Evolutionary conservation across 2,329 filamentous ascomycete species (phyloP).

Genomic region (Waltergamsia citrina): DNA sequence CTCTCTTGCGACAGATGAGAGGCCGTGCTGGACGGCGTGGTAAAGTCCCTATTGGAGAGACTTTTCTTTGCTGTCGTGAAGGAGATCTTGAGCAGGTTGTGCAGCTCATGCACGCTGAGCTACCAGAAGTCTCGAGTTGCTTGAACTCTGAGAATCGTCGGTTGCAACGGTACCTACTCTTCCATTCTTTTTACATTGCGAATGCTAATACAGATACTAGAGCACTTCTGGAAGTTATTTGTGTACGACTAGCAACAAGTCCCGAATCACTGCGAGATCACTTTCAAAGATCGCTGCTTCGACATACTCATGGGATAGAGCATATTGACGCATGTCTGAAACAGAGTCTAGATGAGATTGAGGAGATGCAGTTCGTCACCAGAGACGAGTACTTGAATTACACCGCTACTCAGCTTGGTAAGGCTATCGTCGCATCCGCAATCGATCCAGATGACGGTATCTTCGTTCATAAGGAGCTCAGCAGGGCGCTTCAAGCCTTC

Average conservation of each 20-base stretch:
- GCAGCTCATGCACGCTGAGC: slow-evolving; percentile 61
- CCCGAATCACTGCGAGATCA: slow-evolving; percentile 58
- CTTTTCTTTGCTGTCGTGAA: slow-evolving; percentile 64
- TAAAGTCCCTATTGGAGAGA: slow-evolving; percentile 69
- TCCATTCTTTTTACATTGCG: background rate
- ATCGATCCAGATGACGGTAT: slow-evolving; percentile 67
- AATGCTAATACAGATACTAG: slow-evolving; percentile 27
- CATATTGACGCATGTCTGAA: slow-evolving; percentile 44
- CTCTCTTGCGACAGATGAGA: slow-evolving; percentile 75
- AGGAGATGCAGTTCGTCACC: slow-evolving; percentile 43
- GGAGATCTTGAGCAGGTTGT: slow-evolving; percentile 60
- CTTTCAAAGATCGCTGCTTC: slow-evolving; percentile 57
- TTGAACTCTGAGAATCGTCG: slow-evolving; percentile 57
- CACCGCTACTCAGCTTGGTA: slow-evolving; percentile 54
- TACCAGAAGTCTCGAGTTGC: slow-evolving; percentile 61
- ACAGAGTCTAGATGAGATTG: slow-evolving; percentile 49
- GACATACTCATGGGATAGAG: slow-evolving; percentile 40
- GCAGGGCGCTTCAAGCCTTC: slow-evolving; percentile 58
- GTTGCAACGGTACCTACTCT: slow-evolving; percentile 45
- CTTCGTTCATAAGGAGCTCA: slow-evolving; percentile 62
- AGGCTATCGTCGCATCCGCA: slow-evolving; percentile 62
- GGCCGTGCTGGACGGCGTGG: slow-evolving; percentile 70
- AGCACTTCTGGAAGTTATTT: slow-evolving; percentile 62
- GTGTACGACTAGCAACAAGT: slow-evolving; percentile 57
- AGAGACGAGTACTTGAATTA: slow-evolving; percentile 41